These are phyloP conservation scores for Penicillium turbatum DNA, from an alignment of 495 filamentous ascomycete genomes.

Conservation along the genomic window DNA sequence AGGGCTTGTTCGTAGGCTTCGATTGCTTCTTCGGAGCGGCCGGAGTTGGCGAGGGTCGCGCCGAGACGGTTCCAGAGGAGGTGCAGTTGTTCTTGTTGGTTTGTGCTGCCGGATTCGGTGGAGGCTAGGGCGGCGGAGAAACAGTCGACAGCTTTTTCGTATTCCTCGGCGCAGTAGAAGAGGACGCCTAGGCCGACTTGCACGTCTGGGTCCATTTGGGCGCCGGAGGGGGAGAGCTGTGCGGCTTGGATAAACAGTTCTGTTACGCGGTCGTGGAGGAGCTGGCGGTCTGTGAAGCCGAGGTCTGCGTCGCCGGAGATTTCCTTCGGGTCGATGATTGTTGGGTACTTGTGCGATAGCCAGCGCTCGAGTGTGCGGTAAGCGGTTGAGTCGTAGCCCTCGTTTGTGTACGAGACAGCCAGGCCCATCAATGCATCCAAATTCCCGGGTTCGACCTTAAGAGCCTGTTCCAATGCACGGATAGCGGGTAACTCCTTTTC, in stretches of 20 bases:
- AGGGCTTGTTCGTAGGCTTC: conserved; percentile 92
- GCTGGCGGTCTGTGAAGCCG: conserved; percentile 87
- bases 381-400: conserved; percentile 94
- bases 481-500: conserved; percentile 98
- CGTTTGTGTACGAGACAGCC: conserved; percentile 97
- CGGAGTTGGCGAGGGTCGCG: conserved; percentile 91
- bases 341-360: conserved; percentile 88
- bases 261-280: conserved; percentile 86
- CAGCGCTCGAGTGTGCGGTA: conserved; percentile 97
- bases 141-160: conserved; percentile 98
- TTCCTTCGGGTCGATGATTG: conserved; percentile 62
- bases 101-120: conserved; percentile 71
- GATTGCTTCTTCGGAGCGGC: conserved; percentile 90
- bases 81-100: conserved; percentile 73
- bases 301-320: conserved; percentile 68
- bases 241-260: conserved; percentile 87
- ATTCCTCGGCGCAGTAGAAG: conserved; percentile 96
- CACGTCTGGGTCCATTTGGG: conserved; percentile 94
- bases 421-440: conserved; percentile 89
- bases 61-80: conserved; percentile 98
- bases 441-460: conserved; percentile 82
- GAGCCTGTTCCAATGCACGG: conserved; percentile 87
- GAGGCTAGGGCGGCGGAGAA: conserved; percentile 84
- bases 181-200: conserved; percentile 96
- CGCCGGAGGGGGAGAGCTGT: conserved; percentile 80